These are phyloP conservation scores for Terfezia claveryi DNA, from an alignment of 495 filamentous ascomycete species.

Conservation along the genomic window DNA sequence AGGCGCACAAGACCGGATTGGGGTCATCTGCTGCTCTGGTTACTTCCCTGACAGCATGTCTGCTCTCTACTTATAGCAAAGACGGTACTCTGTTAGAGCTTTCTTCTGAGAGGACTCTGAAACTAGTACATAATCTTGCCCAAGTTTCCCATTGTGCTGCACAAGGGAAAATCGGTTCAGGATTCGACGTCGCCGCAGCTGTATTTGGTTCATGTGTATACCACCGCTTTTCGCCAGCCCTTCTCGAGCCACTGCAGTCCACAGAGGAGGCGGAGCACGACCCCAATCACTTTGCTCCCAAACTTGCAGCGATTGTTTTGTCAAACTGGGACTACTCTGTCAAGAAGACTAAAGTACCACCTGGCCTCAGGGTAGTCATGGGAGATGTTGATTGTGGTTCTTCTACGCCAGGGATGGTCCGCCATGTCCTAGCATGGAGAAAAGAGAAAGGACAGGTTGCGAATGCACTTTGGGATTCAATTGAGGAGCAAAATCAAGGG, in stretches of 20 bases:
- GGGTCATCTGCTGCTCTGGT: slow-evolving; percentile 90
- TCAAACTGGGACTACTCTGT: slow-evolving; percentile 48
- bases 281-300: slow-evolving; percentile 37
- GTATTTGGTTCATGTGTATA: slow-evolving; percentile 81
- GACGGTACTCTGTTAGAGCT: slow-evolving; percentile 29
- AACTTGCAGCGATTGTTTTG: slow-evolving; percentile 43
- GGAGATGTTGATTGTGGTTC: slow-evolving; percentile 90
- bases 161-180: slow-evolving; percentile 87
- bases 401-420: slow-evolving; percentile 89
- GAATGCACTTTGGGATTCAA: slow-evolving; percentile 40
- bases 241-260: slow-evolving; percentile 34
- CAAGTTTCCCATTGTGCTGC: slow-evolving; percentile 89
- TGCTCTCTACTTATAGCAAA: slow-evolving; percentile 32
- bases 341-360: slow-evolving; percentile 29
- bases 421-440: slow-evolving; percentile 66
- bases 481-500: slow-evolving; percentile 53
- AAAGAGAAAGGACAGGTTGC: slow-evolving; percentile 44
- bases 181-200: slow-evolving; percentile 89
- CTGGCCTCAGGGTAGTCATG: slow-evolving; percentile 54
- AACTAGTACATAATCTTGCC: slow-evolving; percentile 64
- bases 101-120: slow-evolving; percentile 19
- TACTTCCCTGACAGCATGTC: slow-evolving; percentile 63
- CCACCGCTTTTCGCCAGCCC: slow-evolving; percentile 63
- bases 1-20: slow-evolving; percentile 87
- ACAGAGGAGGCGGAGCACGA: slow-evolving; percentile 33